Base-by-base conservation (phyloP, 2,329 filamentous ascomycete species). In the Colletotrichum sp. region DNA sequence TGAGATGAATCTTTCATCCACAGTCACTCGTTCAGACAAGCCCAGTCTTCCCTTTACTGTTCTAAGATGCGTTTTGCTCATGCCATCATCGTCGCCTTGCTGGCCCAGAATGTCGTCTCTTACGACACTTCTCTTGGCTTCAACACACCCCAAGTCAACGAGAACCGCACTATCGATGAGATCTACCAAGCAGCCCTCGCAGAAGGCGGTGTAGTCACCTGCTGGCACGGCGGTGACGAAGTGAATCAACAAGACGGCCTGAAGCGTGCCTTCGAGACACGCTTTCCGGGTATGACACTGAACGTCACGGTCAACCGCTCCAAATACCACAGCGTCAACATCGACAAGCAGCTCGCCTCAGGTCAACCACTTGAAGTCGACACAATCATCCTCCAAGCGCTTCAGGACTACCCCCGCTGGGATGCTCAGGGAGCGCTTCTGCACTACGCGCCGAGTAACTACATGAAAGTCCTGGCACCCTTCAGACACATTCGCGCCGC, bases 241-340 rank as follows among this genome's bases (percentile, higher is more conserved):
- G 77, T 78, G 28, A 80, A 78, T 55, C 85, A 88, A 65, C 85
- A 85, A 36, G 79, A 86, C 68, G 30, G 15, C 2, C 76, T 89
- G 10, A 89, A 88, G 78, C 52, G 80, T 5, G 83, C 83, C 1
- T 90, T 90, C 75, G 87, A 89, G 77, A 77, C 79, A 1, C 81
- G 83, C 1, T 91, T 90, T 77, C 89, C 89, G 0, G 85, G 85
- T 7, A 86, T 90, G 75, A 88, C 84, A 5, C 84, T 91, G 16
- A 90, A 91, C 77, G 65, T 90, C 44, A 90, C 89, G 0, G 88
- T 91, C 59, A 89, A 91, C 74, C 79, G 91, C 0, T 90, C 89
- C 71, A 91, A 91, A 78, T 91, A 91, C 76, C 89, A 89, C 77
- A 87, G 90, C 71, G 82, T 78, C 21, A 82, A 82, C 9, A 78